These are phyloP conservation scores for Amaranthus cruentus DNA, from an alignment of 148 eudicot genomes.

Conservation along the genomic window DNA sequence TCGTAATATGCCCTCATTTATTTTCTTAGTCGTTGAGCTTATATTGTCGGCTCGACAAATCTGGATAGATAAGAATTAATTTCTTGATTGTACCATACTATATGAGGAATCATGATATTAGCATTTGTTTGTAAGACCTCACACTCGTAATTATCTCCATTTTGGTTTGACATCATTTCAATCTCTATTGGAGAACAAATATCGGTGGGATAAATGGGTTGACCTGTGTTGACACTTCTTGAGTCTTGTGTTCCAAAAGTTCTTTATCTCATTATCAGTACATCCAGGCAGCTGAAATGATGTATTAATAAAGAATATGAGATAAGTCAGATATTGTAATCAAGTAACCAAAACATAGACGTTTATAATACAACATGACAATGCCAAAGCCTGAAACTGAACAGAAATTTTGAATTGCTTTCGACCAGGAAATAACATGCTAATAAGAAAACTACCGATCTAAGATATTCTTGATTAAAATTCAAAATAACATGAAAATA, in stretches of 20 bases:
- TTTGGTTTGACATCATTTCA: constrained; percentile 31
- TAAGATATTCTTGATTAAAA: not conserved
- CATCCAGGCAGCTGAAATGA: constrained; percentile 70
- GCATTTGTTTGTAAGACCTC: constrained; percentile 33
- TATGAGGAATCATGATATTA: constrained; percentile 41
- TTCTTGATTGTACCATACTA: constrained; percentile 1
- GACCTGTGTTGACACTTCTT: constrained; percentile 71
- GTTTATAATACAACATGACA: not conserved
- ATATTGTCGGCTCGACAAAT: too few species aligned
- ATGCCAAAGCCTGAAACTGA: not conserved
- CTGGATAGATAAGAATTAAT: too few species aligned
- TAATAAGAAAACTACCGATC: not conserved
- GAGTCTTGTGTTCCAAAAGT: constrained; percentile 77
- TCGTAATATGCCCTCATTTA: too few species aligned
- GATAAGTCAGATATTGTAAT: not conserved
- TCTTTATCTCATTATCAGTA: constrained; percentile 84
- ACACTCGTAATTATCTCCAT: constrained; percentile 32
- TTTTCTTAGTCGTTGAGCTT: too few species aligned
- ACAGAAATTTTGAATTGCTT: too few species aligned
- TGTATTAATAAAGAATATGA: not conserved
- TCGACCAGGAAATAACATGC: not conserved
- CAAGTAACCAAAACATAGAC: too few species aligned
- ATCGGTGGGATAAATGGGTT: constrained; percentile 67
- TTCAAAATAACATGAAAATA: not conserved
- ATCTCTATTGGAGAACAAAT: constrained; percentile 36